Evolutionary conservation across 768 basidiomycete genomes (phyloP), one percentile per base, ranked within the genome.

Genomic region (Mycena belliarum): DNA sequence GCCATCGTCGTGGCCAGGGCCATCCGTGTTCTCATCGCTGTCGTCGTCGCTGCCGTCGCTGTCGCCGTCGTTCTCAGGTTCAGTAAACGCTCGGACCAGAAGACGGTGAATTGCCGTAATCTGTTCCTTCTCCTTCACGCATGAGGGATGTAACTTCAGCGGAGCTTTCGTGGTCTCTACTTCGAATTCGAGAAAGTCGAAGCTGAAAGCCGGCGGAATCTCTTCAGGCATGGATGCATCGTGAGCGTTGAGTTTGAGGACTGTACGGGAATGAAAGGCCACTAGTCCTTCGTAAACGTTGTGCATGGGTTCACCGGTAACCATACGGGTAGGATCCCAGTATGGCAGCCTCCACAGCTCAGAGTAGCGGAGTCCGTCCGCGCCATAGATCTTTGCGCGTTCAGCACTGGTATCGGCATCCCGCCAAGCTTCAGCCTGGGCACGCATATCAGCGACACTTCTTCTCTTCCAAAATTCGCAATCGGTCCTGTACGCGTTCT

Each of bases 231-330:
- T 48, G 12, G 1, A 4, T 12, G 49, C 43, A 48, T 26, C 47
- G 14, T 50, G 29, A 18, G 44, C 11, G 32, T 58, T 47, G 29
- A 61, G 59, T 20, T 44, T 43, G 43, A 58, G 59, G 20, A 65
- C 61, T 18, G 58, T 20, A 14, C 44, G 55, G 23, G 45, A 61
- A 46, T 67, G 66, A 16, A 49, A 46, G 12, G 57, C 25, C n/a
- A 67, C n/a, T 14, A 62, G 40, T 49, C 68, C 65, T 21, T 66
- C 54, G 18, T 63, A 57, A 24, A 71, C 52, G 44, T 52, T 59
- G 56, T 73, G 72, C 71, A 74, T 73, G 6, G 69, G 58, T 37
- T 73, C 69, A 24, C 69, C 52, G 42, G 70, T 54, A 15, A 63
- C 59, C 52, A 63, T 63, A 4, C 55, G 49, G 2, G 65, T 50